Evolutionary conservation across 371 early-diverging fungal species (phyloP).

Genomic region (Rhizopus delemar): DNA sequence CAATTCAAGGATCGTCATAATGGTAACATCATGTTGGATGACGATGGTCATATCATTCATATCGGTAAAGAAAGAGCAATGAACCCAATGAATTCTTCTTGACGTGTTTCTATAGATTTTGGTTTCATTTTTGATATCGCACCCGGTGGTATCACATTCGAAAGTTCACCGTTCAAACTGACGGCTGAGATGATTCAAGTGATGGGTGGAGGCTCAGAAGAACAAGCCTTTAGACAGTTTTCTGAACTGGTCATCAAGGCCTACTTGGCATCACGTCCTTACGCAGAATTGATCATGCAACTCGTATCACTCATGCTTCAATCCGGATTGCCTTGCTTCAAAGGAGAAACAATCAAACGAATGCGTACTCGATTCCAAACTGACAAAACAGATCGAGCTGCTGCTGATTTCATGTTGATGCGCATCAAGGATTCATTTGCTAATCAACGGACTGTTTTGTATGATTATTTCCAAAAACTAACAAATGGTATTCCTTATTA

Average conservation of each 20-base stretch:
- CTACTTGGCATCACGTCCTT: constrained; percentile 88
- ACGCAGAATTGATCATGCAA: constrained; percentile 91
- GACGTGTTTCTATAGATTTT: constrained; percentile 71
- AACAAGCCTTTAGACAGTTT: constrained; percentile 86
- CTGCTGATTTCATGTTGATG: constrained; percentile 93
- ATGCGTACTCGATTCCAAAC: constrained; percentile 90
- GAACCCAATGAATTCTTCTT: neutral
- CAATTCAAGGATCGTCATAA: constrained; percentile 99
- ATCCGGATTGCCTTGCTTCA: constrained; percentile 98
- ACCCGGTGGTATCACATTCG: constrained; percentile 98
- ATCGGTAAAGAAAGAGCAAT: constrained; percentile 65
- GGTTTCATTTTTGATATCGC: constrained; percentile 99
- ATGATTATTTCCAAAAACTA: constrained; percentile 88
- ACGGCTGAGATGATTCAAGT: constrained; percentile 98
- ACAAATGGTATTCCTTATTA: constrained; percentile 74
- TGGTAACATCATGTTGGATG: constrained; percentile 99
- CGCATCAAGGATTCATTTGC: constrained; percentile 90
- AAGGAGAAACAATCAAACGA: constrained; percentile 85
- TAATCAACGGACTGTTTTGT: constrained; percentile 84
- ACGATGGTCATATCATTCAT: constrained; percentile 96
- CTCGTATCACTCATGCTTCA: constrained; percentile 92
- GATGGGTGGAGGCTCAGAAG: constrained; percentile 87
- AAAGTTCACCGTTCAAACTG: constrained; percentile 98
- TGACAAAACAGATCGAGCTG: constrained; percentile 87
- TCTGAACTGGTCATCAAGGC: constrained; percentile 91